A percentile compares a stretch with the other conserved stretches of the same genome.
These are phyloP conservation scores for Leishmania major DNA, from an alignment of 208 protist genomes.

Conservation along the genomic window DNA sequence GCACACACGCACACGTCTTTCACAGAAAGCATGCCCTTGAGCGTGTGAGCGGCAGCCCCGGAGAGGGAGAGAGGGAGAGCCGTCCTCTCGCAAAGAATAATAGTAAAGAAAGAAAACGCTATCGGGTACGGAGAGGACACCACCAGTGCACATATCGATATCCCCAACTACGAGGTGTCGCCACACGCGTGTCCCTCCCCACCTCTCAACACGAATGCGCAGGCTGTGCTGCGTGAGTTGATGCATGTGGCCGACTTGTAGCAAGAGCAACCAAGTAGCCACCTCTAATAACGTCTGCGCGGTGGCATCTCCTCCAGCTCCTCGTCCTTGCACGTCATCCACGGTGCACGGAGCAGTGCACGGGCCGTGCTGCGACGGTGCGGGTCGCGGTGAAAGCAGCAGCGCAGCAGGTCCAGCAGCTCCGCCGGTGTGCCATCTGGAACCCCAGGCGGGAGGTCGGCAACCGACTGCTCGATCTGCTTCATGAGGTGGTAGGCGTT, in stretches of 20 bases:
- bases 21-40: neutral
- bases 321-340: constrained; percentile 75
- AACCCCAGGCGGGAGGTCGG: constrained; percentile 69
- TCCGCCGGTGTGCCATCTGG: constrained; percentile 42
- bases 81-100: too few species aligned
- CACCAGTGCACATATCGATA: neutral
- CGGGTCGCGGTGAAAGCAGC: constrained; percentile 69
- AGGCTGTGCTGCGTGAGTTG: neutral
- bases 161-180: neutral
- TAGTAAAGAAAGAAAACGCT: neutral
- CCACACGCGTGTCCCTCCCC: neutral
- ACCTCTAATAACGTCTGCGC: constrained; percentile 5
- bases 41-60: neutral
- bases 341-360: constrained; percentile 61
- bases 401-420: constrained; percentile 49
- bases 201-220: neutral
- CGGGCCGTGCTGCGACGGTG: constrained; percentile 52
- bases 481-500: constrained; percentile 73
- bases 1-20: too few species aligned
- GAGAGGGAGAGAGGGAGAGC: neutral
- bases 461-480: constrained; percentile 61
- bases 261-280: neutral
- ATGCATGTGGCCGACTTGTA: neutral
- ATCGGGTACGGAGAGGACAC: neutral
- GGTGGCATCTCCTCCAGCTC: constrained; percentile 60